phyloP scores from a whole-genome alignment of 1,284 basidiomycete species.

The Exsudoporus floridanus region DNA sequence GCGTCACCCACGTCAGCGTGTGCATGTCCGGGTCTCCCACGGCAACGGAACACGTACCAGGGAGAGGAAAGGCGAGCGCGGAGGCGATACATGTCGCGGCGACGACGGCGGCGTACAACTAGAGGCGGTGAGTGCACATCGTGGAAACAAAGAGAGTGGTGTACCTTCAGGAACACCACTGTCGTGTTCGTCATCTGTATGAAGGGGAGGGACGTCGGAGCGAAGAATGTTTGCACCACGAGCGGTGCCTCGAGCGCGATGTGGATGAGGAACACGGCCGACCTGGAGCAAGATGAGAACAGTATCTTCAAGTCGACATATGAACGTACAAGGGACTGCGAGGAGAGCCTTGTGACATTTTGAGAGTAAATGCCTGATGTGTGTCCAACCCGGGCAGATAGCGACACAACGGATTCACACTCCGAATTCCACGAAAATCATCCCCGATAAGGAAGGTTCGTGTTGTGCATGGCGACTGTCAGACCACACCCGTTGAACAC shows the following conservation, averaged over 20 bases:
- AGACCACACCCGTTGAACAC: too few species aligned
- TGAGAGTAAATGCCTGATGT: not conserved
- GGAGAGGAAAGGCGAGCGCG: conserved; percentile 62
- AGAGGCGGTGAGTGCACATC: not conserved
- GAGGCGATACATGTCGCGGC: conserved; percentile 58
- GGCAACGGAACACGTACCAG: conserved; percentile 42
- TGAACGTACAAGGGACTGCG: conserved; percentile 39
- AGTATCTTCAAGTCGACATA: not conserved
- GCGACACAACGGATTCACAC: conserved; percentile 14
- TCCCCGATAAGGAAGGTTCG: conserved; percentile 15
- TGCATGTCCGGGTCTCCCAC: too few species aligned
- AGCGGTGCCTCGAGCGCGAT: conserved; percentile 75
- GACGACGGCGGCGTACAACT: conserved; percentile 50
- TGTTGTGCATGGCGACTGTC: not conserved
- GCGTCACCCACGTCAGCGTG: not conserved
- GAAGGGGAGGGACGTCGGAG: conserved; percentile 64
- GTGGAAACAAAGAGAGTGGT: not conserved
- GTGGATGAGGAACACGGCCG: conserved; percentile 71
- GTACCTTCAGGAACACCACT: conserved; percentile 70
- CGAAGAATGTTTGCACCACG: conserved; percentile 70
- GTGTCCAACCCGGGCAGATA: too few species aligned
- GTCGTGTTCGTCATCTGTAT: conserved; percentile 79
- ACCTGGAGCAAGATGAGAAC: conserved; percentile 32
- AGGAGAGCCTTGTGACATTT: conserved; percentile 26
- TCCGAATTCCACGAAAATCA: conserved; percentile 30